phyloP scores from a whole-genome alignment of 2,329 filamentous ascomycete genomes.

The Corynespora cassiicola region DNA sequence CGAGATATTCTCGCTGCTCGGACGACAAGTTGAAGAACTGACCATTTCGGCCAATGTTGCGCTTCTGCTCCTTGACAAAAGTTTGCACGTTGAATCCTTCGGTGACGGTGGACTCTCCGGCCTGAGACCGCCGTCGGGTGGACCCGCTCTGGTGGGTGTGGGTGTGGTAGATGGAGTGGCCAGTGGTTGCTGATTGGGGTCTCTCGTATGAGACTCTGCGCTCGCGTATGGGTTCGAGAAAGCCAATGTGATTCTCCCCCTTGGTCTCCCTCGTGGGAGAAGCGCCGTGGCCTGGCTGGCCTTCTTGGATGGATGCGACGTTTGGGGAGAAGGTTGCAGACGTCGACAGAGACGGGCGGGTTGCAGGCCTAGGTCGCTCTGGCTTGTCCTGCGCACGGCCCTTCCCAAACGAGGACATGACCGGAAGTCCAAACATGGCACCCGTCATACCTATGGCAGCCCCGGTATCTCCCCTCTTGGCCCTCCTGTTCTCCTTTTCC shows the following conservation, averaged over 20 bases:
- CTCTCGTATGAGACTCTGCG: slow-evolving; percentile 16
- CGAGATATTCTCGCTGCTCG: slow-evolving; percentile 27
- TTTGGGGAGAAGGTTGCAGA: slow-evolving; percentile 8
- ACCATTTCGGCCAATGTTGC: slow-evolving; percentile 25
- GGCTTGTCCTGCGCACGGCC: too few species aligned
- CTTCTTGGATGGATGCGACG: slow-evolving; percentile 3
- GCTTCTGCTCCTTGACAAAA: slow-evolving; percentile 28
- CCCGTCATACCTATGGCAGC: slow-evolving; percentile 27
- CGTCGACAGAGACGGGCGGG: too few species aligned
- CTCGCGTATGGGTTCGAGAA: slow-evolving; percentile 26
- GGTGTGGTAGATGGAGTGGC: slow-evolving; percentile 26
- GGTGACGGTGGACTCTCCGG: slow-evolving; percentile 18
- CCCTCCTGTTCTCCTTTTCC: slow-evolving; percentile 25
- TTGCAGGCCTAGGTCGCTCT: too few species aligned
- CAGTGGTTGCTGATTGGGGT: slow-evolving; percentile 21
- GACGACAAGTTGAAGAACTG: slow-evolving; percentile 27
- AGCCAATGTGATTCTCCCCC: slow-evolving; percentile 23
- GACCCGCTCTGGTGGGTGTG: slow-evolving; percentile 21
- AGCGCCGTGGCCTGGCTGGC: neutral
- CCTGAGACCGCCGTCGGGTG: slow-evolving; percentile 20
- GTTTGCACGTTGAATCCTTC: slow-evolving; percentile 26
- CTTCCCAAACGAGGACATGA: slow-evolving; percentile 29
- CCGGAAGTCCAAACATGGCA: slow-evolving; percentile 27
- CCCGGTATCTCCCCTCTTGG: slow-evolving; percentile 19
- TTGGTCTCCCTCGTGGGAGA: slow-evolving; percentile 14